Evolutionary conservation across 257 asterid genomes (phyloP).

Genomic region (Ligustrum vulgare): DNA sequence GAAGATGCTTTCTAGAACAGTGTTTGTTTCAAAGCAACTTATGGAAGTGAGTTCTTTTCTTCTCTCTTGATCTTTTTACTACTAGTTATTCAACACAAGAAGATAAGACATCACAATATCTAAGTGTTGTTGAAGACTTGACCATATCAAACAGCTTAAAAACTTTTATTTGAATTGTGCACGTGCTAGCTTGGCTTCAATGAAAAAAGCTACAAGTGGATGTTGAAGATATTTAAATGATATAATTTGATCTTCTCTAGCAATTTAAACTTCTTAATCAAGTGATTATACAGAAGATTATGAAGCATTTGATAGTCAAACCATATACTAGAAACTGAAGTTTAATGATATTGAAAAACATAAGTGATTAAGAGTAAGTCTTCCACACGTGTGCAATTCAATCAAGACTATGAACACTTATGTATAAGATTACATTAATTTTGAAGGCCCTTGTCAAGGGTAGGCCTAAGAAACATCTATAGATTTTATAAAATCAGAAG

Average conservation of each 20-base stretch:
- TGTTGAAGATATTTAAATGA: too few relatives aligned
- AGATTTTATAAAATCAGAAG: too few relatives aligned
- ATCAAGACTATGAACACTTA: slow-evolving; percentile 6
- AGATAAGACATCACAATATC: background rate
- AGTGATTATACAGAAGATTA: slow-evolving; percentile 5
- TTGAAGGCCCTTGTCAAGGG: slow-evolving; percentile 7
- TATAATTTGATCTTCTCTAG: too few relatives aligned
- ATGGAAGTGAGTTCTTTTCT: background rate
- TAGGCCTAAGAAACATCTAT: slow-evolving; percentile 14
- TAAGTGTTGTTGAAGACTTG: background rate
- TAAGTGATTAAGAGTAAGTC: background rate
- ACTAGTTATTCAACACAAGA: background rate
- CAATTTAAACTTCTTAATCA: background rate
- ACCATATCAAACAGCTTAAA: background rate
- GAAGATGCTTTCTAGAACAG: background rate
- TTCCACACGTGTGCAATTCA: slow-evolving; percentile 2
- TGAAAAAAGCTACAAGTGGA: too few relatives aligned
- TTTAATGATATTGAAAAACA: background rate
- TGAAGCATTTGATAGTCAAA: background rate
- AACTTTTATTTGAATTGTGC: too few relatives aligned
- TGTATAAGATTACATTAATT: background rate
- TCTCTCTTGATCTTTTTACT: background rate
- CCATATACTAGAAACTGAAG: background rate
- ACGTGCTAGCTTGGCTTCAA: too few relatives aligned
- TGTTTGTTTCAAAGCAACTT: background rate